Conservation (phyloP, 176 grass and related monocot species). For the Tillandsia leiboldiana region DNA sequence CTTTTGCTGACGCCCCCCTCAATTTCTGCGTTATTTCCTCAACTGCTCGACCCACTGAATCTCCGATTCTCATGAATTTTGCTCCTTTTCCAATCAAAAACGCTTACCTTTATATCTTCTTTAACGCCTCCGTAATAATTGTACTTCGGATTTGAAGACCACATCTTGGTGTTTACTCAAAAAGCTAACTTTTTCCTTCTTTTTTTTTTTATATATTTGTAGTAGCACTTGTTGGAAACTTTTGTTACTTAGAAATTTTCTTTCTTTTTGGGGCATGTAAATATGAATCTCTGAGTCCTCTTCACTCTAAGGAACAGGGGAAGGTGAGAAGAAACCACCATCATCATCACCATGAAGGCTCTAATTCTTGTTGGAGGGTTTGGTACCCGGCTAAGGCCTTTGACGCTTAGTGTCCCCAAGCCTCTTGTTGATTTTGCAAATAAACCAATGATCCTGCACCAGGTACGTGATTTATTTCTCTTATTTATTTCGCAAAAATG, state of each 20-base stretch:
- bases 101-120: background rate
- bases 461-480: conserved; percentile 33
- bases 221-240: background rate
- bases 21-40: background rate
- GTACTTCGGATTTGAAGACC: background rate
- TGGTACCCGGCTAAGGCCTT: conserved; percentile 70
- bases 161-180: background rate
- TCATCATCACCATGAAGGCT: conserved; percentile 54
- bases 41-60: background rate
- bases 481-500: background rate
- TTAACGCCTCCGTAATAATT: background rate
- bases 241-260: background rate
- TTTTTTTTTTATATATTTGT: background rate
- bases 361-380: conserved; percentile 93
- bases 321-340: conserved; percentile 5
- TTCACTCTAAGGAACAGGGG: conserved; percentile 13
- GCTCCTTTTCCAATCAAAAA: background rate
- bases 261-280: background rate
- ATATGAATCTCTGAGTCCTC: background rate
- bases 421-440: conserved; percentile 96
- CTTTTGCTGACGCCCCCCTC: background rate
- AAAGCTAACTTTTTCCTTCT: background rate
- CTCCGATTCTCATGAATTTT: background rate
- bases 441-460: conserved; percentile 91
- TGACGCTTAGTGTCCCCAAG: conserved; percentile 88